Conservation (phyloP, 306 rosid genomes). For the Vicia faba region DNA sequence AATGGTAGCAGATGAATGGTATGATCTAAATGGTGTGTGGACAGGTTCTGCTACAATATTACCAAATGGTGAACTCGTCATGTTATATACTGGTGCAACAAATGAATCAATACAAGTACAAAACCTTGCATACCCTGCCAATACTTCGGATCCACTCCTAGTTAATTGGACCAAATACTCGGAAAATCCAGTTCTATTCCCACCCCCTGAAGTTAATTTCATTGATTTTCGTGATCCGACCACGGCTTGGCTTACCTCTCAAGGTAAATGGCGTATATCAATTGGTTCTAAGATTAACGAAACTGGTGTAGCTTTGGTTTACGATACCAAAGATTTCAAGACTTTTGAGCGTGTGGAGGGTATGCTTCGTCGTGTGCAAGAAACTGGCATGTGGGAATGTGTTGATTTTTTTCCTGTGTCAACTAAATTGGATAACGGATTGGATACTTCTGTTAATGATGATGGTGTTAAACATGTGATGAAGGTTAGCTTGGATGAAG, state of each 20-base stretch:
- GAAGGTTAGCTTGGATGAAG: conserved; percentile 82
- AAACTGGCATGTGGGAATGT: conserved; percentile 98
- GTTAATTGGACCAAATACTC: conserved; percentile 74
- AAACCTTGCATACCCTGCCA: conserved; percentile 77
- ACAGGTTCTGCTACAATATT: conserved; percentile 92
- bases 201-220: conserved; percentile 65
- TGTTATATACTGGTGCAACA: conserved; percentile 93
- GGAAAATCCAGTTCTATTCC: conserved; percentile 70
- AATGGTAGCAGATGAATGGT: conserved; percentile 85
- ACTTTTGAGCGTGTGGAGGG: conserved; percentile 56
- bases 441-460: conserved; percentile 66
- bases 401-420: conserved; percentile 85
- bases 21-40: conserved; percentile 80
- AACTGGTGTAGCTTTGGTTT: conserved; percentile 74
- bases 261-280: conserved; percentile 74
- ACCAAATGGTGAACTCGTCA: conserved; percentile 58
- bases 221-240: conserved; percentile 94
- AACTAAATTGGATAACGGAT: conserved; percentile 39
- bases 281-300: conserved; percentile 77
- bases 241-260: conserved; percentile 79
- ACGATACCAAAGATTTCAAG: conserved; percentile 76
- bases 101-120: conserved; percentile 82
- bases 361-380: conserved; percentile 57
- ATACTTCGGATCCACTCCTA: conserved; percentile 71
- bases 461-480: conserved; percentile 75